Base-by-base conservation (phyloP, 108 stramenopile species). In the Pseudonitzschia pungens region DNA sequence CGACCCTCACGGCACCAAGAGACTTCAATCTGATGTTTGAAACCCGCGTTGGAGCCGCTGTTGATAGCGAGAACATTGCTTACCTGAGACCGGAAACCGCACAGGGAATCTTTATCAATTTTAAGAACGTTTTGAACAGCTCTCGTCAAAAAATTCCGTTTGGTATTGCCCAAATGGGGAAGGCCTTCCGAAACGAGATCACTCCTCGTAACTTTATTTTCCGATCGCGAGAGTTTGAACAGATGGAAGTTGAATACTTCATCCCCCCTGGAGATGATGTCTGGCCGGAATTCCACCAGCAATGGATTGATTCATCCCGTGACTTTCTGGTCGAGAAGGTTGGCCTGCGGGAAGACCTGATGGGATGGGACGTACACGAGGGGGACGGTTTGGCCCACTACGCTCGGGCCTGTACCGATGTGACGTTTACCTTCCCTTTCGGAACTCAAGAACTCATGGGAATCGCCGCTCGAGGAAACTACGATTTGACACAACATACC, bases 1-100 rank as follows among this genome's bases (percentile, higher is more conserved):
- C 96, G 5, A 92, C 95, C 42, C 74, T 98, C 8, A 97, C 96
- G 32, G 84, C 90, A 82, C 98, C 98, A 1, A 87, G 96, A 16
- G 96, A 87, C 22, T 98, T 99, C 82, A 98, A 99, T 76, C 83
- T 99, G 72, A 97, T 99, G 97, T 99, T 99, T 85, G 84, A 96
- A 77, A 99, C 97, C 18, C 77, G 69, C 70, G 96, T 99, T 5
- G 97, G 99, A 14, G 97, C 98, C 26, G 74, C 91, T 75, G 77
- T 77, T 27, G 97, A 97, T 73, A 86, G 48, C 16, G 72, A 88
- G 18, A 83, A 92, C 9, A 71, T 83, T 16, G 98, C 97, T 0
- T 99, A 96, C 80, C 81, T 99, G 40, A 83, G 99, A 29, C 97
- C 99, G 5, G 99, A 99, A 85, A 99, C 99, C 14, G 99, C 99